Base-by-base conservation (phyloP, 2,329 filamentous ascomycete genomes). In the Alternaria panax region DNA sequence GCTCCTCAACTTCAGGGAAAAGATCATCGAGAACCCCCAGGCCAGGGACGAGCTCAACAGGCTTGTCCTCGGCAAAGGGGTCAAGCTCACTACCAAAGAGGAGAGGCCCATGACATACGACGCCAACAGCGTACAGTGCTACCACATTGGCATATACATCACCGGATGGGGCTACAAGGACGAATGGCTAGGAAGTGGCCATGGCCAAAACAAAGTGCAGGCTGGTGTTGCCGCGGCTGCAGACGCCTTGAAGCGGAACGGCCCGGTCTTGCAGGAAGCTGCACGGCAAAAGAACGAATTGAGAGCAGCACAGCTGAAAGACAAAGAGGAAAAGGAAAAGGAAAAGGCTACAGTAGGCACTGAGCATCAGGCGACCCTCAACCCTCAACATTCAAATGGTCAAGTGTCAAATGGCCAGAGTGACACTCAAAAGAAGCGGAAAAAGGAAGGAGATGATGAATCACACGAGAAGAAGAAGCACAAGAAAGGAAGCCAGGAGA, bases 91-190 rank as follows among this genome's bases (percentile, higher is more conserved):
- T 2, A 82, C 81, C 53, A 65, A 83, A 59, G 86, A 90, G 42
- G 79, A 86, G 62, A 80, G 79, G 30, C 76, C 80, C 4, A 82
- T 84, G 62, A 81, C 82, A 40, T 86, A 85, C 69, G 67, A 78
- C 82, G 43, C 80, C 76, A 14, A 85, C 84, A 67, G 65, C 38
- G 1, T 88, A 27, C 83, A 85, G 18, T 77, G 88, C 25, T 92
- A 86, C 71, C 85, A 83, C 3, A 83, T 92, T 1, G 89, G 85
- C 1, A 83, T 87, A 0, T 90, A 87, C 67, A 79, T 92, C 27
- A 85, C 87, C 20, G 90, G 90, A 0, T 91, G 88, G 83, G 90
- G 90, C 5, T 87, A 90, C 75, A 83, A 82, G 30, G 80, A 85
- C 48, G 85, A 87, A 72, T 79, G 85, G 57, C 77, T 93, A 6